Percentiles rank a stretch among this genome's conserved stretches.
Conservation (phyloP, 1,284 basidiomycete genomes). For the Pseudozyma hubeiensis region DNA sequence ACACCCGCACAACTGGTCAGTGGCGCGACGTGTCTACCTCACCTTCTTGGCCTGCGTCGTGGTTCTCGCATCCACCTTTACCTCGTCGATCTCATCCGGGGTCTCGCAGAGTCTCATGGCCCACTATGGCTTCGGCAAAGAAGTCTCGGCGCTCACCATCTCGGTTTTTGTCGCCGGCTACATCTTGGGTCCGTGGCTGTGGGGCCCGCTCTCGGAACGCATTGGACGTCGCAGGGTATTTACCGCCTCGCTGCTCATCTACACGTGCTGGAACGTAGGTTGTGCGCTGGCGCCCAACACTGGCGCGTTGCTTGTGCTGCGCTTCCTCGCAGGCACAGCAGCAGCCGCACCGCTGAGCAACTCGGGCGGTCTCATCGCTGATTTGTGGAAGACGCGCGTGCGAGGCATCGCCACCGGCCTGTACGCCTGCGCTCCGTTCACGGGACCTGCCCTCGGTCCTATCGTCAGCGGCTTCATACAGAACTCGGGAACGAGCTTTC, state of each 20-base stretch:
- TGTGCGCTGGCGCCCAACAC: conserved; percentile 76
- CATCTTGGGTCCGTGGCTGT: conserved; percentile 69
- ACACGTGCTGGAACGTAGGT: conserved; percentile 77
- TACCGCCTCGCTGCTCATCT: conserved; percentile 74
- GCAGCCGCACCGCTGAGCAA: conserved; percentile 71
- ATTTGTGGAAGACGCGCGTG: conserved; percentile 76
- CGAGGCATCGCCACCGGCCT: conserved; percentile 78
- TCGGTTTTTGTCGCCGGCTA: conserved; percentile 79
- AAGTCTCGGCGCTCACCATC: conserved; percentile 76
- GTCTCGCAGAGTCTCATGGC: conserved; percentile 74
- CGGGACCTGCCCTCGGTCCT: conserved; percentile 73
- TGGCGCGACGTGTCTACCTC: conserved; percentile 75
- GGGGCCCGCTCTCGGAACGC: conserved; percentile 76
- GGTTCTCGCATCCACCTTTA: conserved; percentile 78
- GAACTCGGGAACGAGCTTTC: conserved; percentile 72
- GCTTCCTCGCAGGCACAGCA: conserved; percentile 77
- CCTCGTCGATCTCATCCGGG: conserved; percentile 77
- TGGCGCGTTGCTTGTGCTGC: conserved; percentile 75
- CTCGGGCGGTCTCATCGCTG: conserved; percentile 73
- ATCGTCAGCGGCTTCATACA: conserved; percentile 69
- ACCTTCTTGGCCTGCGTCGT: conserved; percentile 75
- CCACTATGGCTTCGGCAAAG: conserved; percentile 74
- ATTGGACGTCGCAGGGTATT: conserved; percentile 76
- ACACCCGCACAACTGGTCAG: conserved; percentile 78
- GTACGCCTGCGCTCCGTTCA: conserved; percentile 80